phyloP scores from a whole-genome alignment of 108 stramenopile species.

The Cyclotella choctawhatcheeana region DNA sequence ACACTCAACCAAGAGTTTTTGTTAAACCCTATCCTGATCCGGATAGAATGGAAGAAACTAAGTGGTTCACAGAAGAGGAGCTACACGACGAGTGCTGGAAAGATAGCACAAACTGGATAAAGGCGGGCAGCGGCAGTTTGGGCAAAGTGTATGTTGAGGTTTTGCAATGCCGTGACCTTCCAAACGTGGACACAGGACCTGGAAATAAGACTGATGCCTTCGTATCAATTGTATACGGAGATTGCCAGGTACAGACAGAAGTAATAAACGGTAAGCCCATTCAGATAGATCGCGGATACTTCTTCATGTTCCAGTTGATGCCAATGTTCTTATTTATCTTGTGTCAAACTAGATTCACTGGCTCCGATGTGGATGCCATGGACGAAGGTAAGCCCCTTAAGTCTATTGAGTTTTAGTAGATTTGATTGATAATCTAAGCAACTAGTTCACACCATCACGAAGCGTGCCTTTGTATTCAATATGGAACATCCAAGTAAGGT shows the following conservation, averaged over 20 bases:
- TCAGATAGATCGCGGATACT: too few species aligned
- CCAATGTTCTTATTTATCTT: too few species aligned
- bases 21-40: conserved; percentile 83
- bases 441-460: too few species aligned
- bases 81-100: conserved; percentile 53
- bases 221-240: conserved; percentile 52
- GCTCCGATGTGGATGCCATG: conserved; percentile 78
- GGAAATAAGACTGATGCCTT: conserved; percentile 70
- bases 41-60: conserved; percentile 40
- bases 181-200: conserved; percentile 69
- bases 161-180: conserved; percentile 58
- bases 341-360: too few species aligned
- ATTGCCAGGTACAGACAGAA: conserved; percentile 59
- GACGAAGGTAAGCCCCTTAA: too few species aligned
- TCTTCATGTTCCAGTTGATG: too few species aligned
- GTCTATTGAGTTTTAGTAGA: too few species aligned
- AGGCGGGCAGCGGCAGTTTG: conserved; percentile 57
- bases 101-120: conserved; percentile 67
- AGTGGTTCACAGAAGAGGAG: conserved; percentile 54
- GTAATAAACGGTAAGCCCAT: conserved; percentile 75
- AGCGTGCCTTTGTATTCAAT: conserved; percentile 67
- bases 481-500: conserved; percentile 69
- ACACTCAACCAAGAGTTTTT: conserved; percentile 16
- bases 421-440: too few species aligned
- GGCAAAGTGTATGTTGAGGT: conserved; percentile 68